Percentiles rank a stretch among this genome's conserved stretches.
Evolutionary conservation across 2,329 filamentous ascomycete species (phyloP).

Genomic region (Epichloe festucae): DNA sequence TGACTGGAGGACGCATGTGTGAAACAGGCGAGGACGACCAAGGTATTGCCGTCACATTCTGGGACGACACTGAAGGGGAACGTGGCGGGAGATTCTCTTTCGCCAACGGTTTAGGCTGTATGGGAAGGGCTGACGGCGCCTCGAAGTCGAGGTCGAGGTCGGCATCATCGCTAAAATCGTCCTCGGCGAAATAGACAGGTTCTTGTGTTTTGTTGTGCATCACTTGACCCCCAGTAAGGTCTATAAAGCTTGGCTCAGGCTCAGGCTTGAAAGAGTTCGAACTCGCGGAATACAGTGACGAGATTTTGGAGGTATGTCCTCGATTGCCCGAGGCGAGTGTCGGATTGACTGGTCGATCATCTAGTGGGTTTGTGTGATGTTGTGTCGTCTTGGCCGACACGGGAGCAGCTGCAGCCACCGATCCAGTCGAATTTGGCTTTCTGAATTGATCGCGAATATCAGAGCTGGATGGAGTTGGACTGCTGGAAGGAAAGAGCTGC

Average conservation of each 20-base stretch:
- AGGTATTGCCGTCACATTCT: constrained; percentile 30
- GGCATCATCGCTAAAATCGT: constrained; percentile 79
- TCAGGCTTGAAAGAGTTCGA: constrained; percentile 33
- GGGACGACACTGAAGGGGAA: constrained; percentile 16
- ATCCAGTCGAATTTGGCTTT: constrained; percentile 25
- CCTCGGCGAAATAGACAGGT: constrained; percentile 53
- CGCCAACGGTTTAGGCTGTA: constrained; percentile 15
- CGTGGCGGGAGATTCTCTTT: constrained; percentile 16
- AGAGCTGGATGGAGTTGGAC: constrained; percentile 29
- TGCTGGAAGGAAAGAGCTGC: constrained; percentile 45
- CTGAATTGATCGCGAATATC: constrained; percentile 40
- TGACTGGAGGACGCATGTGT: constrained; percentile 28
- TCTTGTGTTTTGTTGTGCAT: constrained; percentile 13
- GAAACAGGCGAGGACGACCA: constrained; percentile 59
- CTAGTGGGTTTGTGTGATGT: constrained; percentile 14
- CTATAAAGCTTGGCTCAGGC: constrained; percentile 17
- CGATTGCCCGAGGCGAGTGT: constrained; percentile 11
- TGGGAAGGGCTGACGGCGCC: constrained; percentile 39
- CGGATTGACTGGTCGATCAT: constrained; percentile 20
- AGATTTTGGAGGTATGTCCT: constrained; percentile 1
- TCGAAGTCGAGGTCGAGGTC: constrained; percentile 60
- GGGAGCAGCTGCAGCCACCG: constrained; percentile 16
- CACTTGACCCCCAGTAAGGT: constrained; percentile 20
- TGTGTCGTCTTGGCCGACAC: constrained; percentile 26
- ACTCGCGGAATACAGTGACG: constrained; percentile 26